Evolutionary conservation across 1,284 basidiomycete species (phyloP).

Genomic region (Pseudozyma thailandica): DNA sequence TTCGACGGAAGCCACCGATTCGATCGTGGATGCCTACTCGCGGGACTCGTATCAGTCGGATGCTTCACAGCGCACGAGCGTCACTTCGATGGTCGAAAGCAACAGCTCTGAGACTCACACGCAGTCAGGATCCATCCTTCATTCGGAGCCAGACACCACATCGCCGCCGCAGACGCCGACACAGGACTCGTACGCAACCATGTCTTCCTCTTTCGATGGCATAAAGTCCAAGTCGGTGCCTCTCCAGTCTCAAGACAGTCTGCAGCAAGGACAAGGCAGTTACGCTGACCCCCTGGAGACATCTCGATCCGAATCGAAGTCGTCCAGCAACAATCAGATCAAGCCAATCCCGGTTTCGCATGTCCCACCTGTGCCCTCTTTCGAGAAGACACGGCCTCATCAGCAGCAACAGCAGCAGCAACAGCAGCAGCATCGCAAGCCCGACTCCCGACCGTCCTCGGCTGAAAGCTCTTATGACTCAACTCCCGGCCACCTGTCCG

Average conservation of each 20-base stretch:
- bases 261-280: neutral
- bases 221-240: neutral
- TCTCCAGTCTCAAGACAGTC: neutral
- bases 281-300: slow-evolving; percentile 14
- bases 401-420: slow-evolving; percentile 24
- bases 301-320: slow-evolving; percentile 12
- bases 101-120: slow-evolving; percentile 14
- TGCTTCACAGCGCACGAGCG: slow-evolving; percentile 52
- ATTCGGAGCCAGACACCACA: slow-evolving; percentile 3
- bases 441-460: slow-evolving; percentile 17
- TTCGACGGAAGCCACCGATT: slow-evolving; percentile 58
- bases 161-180: slow-evolving; percentile 56
- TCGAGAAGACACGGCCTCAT: slow-evolving; percentile 47
- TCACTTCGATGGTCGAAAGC: slow-evolving; percentile 50
- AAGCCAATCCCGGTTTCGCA: slow-evolving; percentile 50
- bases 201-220: slow-evolving; percentile 5
- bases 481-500: neutral
- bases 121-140: neutral
- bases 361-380: slow-evolving; percentile 50
- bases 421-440: slow-evolving; percentile 14
- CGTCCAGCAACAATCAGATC: slow-evolving; percentile 23
- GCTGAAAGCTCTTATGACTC: slow-evolving; percentile 12
- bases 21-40: slow-evolving; percentile 58
- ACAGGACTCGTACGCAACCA: slow-evolving; percentile 22
- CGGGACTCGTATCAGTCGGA: slow-evolving; percentile 60